phyloP scores from a whole-genome alignment of 1,284 basidiomycete genomes.

The Trichosporon asahii region DNA sequence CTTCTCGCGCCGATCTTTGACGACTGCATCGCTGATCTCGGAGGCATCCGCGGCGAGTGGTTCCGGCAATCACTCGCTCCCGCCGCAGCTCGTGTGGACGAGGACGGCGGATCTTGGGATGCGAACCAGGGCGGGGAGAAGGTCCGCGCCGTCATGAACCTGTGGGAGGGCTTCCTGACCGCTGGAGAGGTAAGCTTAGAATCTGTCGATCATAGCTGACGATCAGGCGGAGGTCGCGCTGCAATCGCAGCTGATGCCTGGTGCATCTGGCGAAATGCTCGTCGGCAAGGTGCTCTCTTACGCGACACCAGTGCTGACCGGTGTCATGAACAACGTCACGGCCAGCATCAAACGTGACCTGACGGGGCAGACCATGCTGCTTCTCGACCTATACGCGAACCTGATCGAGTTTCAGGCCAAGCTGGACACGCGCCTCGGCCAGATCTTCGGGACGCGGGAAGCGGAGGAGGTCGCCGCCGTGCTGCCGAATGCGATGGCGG shows the following conservation, averaged over 20 bases:
- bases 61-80: slow-evolving; percentile 29
- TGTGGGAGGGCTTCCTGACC: slow-evolving; percentile 41
- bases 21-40: slow-evolving; percentile 30
- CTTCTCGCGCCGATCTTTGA: slow-evolving; percentile 32
- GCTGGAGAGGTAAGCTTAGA: slow-evolving; percentile 42
- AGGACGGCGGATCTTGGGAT: slow-evolving; percentile 40
- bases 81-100: slow-evolving; percentile 33
- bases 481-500: slow-evolving; percentile 27
- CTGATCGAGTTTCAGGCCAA: slow-evolving; percentile 30
- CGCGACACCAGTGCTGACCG: slow-evolving; percentile 26
- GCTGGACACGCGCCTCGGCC: slow-evolving; percentile 35
- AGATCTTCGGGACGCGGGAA: slow-evolving; percentile 24
- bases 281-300: slow-evolving; percentile 32
- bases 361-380: slow-evolving; percentile 40
- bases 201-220: too few relatives aligned
- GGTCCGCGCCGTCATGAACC: slow-evolving; percentile 30
- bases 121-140: slow-evolving; percentile 38
- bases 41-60: slow-evolving; percentile 38
- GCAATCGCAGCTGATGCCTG: slow-evolving; percentile 39
- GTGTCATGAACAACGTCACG: slow-evolving; percentile 35
- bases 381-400: slow-evolving; percentile 45
- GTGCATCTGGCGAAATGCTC: slow-evolving; percentile 32
- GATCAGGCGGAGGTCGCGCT: slow-evolving; percentile 45
- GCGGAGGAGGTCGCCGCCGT: slow-evolving; percentile 27
- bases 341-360: slow-evolving; percentile 42